Base-by-base conservation (phyloP, 2,329 filamentous ascomycete species). In the Clonostachys solani region DNA sequence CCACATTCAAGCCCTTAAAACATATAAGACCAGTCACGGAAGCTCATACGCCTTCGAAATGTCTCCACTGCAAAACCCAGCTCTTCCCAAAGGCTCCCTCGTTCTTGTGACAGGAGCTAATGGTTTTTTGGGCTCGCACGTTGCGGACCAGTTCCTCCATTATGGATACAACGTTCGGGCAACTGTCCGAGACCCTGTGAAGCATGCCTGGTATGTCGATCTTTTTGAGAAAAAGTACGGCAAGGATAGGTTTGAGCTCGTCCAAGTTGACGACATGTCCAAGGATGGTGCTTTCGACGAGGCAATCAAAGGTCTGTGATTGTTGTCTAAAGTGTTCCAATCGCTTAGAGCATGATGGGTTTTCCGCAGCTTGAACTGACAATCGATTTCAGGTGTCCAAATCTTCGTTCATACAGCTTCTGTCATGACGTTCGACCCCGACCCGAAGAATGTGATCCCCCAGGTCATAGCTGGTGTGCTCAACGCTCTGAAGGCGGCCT, bases 361-460 rank as follows among this genome's bases (percentile, higher is more conserved):
- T 29, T 29, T 29, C 23, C 23, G 23, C 23, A 10, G 23, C 10
- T 10, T 29, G 23, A 29, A 29, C 23, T 29, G 23, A 29, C 23
- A 29, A 29, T 8, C 9, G 10, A 29, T 10, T 29, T 5, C 42
- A 59, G 57, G 55, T 0, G 53, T 55, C 0, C 52, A 54, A 2
- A 66, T 60, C 1, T 50, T 75, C 44, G 56, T 63, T 1, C 71
- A 75, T 51, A 60, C 63, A 0, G 72, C 71, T 2, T 64, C 63
- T 13, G 54, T 63, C 23, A 52, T 65, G 42, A 59, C 51, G 1
- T 56, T 72, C 16, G 52, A 55, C 12, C 52, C 62, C 2, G 61
- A 75, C 47, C 65, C 71, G 0, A 57, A 69, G 42, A 55, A 60
- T 3, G 66, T 71, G 13, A 66, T 76, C n/a, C 61, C 68, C 2